Evolutionary conservation across 2,329 filamentous ascomycete species (phyloP).

Genomic region (Colletotrichum costaricense): DNA sequence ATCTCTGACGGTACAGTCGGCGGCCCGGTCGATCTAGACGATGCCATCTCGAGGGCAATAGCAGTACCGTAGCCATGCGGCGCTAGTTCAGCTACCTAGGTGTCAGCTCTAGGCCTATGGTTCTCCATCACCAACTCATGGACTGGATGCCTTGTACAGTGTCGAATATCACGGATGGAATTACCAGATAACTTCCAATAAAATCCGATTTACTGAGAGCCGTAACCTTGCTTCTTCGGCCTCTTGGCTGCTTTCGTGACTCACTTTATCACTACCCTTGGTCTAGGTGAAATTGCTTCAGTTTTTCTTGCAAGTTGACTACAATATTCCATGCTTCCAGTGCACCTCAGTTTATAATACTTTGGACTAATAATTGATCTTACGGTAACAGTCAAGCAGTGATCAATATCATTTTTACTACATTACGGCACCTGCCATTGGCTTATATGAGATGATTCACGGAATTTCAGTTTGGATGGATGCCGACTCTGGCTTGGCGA

Average conservation of each 20-base stretch:
- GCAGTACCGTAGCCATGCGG: background rate
- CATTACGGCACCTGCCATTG: background rate
- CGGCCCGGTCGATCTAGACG: background rate
- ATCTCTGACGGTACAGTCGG: background rate
- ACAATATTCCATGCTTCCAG: background rate
- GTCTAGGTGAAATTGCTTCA: background rate
- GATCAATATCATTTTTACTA: background rate
- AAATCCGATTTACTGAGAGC: background rate
- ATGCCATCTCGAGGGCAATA: background rate
- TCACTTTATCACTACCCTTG: background rate
- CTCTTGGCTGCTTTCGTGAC: background rate
- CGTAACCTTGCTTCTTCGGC: background rate
- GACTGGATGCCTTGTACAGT: background rate
- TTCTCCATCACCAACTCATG: background rate
- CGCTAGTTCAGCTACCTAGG: background rate
- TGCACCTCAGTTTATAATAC: background rate
- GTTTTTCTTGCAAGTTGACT: background rate
- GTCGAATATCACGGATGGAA: background rate
- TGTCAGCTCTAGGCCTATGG: background rate
- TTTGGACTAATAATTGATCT: background rate
- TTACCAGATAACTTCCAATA: background rate
- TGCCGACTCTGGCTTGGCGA: background rate
- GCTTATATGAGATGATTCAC: background rate
- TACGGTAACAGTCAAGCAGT: background rate
- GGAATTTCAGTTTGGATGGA: background rate